Evolutionary conservation across 2,329 filamentous ascomycete species (phyloP).

Genomic region (Berkeleyomyces basicola): DNA sequence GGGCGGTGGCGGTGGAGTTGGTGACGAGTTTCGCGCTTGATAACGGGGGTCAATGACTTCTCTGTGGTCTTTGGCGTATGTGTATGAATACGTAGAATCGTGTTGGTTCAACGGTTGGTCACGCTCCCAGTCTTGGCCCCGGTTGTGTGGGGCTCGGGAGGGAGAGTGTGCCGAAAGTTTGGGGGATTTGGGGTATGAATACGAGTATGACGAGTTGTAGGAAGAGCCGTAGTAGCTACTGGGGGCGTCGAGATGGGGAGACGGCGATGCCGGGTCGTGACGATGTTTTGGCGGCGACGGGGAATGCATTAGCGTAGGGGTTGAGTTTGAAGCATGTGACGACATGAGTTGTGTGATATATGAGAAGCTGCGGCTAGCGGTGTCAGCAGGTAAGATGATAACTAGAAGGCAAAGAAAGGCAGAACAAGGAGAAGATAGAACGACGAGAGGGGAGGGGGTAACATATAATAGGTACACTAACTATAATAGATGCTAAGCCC

Average conservation of each 20-base stretch:
- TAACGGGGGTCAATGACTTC: not conserved
- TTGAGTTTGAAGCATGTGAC: not conserved
- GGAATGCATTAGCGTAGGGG: conserved; percentile 12
- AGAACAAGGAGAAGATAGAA: not conserved
- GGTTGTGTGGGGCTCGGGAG: not conserved
- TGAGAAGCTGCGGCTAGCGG: not conserved
- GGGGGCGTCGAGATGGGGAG: conserved; percentile 5
- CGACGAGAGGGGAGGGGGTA: not conserved
- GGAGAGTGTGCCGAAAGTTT: not conserved
- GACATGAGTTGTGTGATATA: not conserved
- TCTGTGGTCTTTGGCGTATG: not conserved
- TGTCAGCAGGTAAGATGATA: not conserved
- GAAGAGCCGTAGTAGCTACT: conserved; percentile 4
- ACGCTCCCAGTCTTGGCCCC: not conserved
- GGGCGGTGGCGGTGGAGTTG: not conserved
- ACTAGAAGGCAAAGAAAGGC: not conserved
- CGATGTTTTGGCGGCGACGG: conserved; percentile 4
- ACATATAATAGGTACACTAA: not conserved
- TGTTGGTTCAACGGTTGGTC: not conserved
- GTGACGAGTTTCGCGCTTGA: not conserved
- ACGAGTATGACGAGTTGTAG: conserved; percentile 1
- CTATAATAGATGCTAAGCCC: not conserved
- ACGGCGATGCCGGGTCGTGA: conserved; percentile 2
- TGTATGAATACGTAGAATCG: not conserved
- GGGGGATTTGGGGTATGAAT: not conserved